Evolutionary conservation across 2,329 filamentous ascomycete species (phyloP), one percentile per base, ranked within the genome.

Genomic region (Fusarium sp.): DNA sequence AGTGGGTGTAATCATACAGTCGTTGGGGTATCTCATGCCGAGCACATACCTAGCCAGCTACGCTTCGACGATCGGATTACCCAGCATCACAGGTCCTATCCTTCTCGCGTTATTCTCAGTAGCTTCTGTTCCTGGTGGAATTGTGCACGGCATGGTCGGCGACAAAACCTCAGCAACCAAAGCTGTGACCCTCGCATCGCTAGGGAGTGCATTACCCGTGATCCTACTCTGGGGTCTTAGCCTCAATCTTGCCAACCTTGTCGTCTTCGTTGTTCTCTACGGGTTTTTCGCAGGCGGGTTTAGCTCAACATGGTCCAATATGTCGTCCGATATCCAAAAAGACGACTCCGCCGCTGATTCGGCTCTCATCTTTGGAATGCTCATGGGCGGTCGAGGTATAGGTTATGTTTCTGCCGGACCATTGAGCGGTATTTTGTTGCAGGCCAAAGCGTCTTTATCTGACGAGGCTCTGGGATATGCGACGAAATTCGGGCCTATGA

Each of bases 231-330:
- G 89, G 89, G 89, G 88, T 0, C 67, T 84, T 4, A 83, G 85
- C 18, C 80, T 80, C 0, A 82, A 82, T 8, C 77, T 88, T 23
- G 81, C 82, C 4, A 78, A 87, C 6, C 77, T 91, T 33, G 83
- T 87, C 8, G 70, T 86, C 12, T 91, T 90, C 72, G 85, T 87
- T 8, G 75, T 89, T 15, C 79, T 84, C 6, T 91, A 88, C 68
- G 89, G 89, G 1, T 84, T 90, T 71, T 91, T 90, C 42, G 88
- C 88, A 0, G 86, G 88, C 4, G 85, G 85, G 0, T 91, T 88
- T 69, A 87, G 85, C 31, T 83, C 85, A 2, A 86, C 87, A 0
- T 91, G 88, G 88, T 83, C 84, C 4, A 85, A 84, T 2, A 81
- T 85, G 71, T 80, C 83, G 76, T 77, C 73, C 37, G 80, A 83